Conservation (phyloP, 176 grass and related monocot species). For the Avena insularis region DNA sequence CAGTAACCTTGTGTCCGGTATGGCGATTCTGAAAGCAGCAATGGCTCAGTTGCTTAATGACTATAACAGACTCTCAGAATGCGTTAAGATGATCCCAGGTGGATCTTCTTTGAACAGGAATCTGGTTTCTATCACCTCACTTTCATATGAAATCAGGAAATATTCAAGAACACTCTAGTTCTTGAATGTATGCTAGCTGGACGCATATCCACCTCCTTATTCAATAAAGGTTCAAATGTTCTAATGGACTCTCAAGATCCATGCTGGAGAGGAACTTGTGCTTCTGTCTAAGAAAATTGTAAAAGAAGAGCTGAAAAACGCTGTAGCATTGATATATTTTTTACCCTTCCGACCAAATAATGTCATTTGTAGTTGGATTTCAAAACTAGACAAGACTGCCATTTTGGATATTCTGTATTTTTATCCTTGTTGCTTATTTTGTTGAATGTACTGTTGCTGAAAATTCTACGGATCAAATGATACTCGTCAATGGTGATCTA, state of each 20-base stretch:
- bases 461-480: neutral
- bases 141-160: slow-evolving; percentile 95
- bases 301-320: neutral
- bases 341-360: neutral
- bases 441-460: slow-evolving; percentile 6
- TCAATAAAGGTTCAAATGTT: neutral
- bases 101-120: slow-evolving; percentile 69
- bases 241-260: neutral
- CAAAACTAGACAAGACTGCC: neutral
- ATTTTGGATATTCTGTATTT: slow-evolving; percentile 4
- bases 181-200: neutral
- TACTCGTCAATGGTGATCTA: neutral
- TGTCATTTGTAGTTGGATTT: neutral
- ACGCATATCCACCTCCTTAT: neutral
- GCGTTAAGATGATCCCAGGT: slow-evolving; percentile 76
- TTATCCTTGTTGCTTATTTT: neutral
- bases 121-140: slow-evolving; percentile 82
- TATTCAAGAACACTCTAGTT: slow-evolving; percentile 82
- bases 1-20: slow-evolving; percentile 86
- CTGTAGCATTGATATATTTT: neutral
- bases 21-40: slow-evolving; percentile 82
- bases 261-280: slow-evolving; percentile 6
- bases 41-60: slow-evolving; percentile 87
- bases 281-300: slow-evolving; percentile 9
- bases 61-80: slow-evolving; percentile 85